These are phyloP conservation scores for Rhizopus arrhizus DNA, from an alignment of 371 early-diverging fungal species.

Conservation along the genomic window DNA sequence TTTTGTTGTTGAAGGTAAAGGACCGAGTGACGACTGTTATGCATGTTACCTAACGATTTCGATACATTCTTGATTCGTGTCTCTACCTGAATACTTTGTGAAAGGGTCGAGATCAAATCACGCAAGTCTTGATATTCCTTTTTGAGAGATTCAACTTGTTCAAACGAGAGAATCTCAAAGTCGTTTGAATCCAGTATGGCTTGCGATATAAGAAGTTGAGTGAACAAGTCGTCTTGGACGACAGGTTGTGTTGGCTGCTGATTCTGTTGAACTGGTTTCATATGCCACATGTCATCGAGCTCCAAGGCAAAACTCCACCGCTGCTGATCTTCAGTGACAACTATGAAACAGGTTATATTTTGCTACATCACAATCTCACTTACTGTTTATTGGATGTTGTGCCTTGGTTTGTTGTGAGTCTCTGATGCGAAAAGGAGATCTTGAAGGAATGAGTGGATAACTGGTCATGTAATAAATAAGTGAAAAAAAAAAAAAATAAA, in stretches of 20 bases:
- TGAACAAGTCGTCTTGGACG: slow-evolving; percentile 36
- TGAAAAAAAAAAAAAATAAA: not conserved
- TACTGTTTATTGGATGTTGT: slow-evolving; percentile 18
- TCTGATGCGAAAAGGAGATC: slow-evolving; percentile 31
- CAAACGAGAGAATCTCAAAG: slow-evolving; percentile 54
- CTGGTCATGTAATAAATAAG: not conserved
- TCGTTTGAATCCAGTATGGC: slow-evolving; percentile 64
- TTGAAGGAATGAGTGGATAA: slow-evolving; percentile 19
- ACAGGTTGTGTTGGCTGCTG: slow-evolving; percentile 32
- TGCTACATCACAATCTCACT: not conserved
- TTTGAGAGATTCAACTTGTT: slow-evolving; percentile 56
- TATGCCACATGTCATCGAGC: slow-evolving; percentile 37
- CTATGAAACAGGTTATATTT: not conserved
- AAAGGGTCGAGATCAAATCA: slow-evolving; percentile 19
- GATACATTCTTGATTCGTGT: slow-evolving; percentile 34
- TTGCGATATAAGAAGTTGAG: slow-evolving; percentile 62
- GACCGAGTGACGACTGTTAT: slow-evolving; percentile 26
- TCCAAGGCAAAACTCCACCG: slow-evolving; percentile 35
- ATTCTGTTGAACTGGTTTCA: slow-evolving; percentile 19
- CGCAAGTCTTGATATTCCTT: slow-evolving; percentile 39
- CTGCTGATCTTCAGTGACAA: slow-evolving; percentile 5
- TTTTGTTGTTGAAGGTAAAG: slow-evolving; percentile 21
- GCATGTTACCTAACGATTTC: slow-evolving; percentile 49
- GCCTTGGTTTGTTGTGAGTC: slow-evolving; percentile 25
- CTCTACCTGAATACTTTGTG: slow-evolving; percentile 30